Conservation (phyloP, 805 yeast species). For the Naumovozyma dairenensis region DNA sequence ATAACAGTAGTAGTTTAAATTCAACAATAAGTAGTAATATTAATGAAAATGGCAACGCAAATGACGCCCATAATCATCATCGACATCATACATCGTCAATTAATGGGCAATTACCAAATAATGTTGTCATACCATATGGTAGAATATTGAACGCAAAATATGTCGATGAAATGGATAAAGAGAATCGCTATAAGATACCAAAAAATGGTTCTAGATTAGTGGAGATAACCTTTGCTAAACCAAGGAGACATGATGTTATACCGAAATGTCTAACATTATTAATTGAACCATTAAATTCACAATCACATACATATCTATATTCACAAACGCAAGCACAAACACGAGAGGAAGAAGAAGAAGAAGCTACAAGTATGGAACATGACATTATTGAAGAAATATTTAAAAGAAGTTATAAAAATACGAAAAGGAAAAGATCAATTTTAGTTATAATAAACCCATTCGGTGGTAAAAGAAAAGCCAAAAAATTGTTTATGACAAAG, state of each 20-base stretch:
- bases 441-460: conserved; percentile 77
- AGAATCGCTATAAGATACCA: conserved; percentile 1
- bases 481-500: conserved; percentile 40
- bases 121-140: conserved; percentile 28
- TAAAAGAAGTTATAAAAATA: conserved; percentile 31
- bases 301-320: too few relatives aligned
- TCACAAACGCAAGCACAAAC: not conserved
- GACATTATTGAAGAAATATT: conserved; percentile 29
- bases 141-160: conserved; percentile 24
- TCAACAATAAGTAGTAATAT: not conserved
- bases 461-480: conserved; percentile 81
- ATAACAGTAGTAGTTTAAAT: not conserved
- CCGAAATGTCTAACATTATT: conserved; percentile 28
- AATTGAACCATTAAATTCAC: conserved; percentile 16
- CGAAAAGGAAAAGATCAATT: conserved; percentile 37
- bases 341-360: not conserved
- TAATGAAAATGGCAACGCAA: too few relatives aligned
- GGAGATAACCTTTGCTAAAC: conserved; percentile 31
- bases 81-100: conserved; percentile 11
- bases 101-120: conserved; percentile 25
- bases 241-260: conserved; percentile 28
- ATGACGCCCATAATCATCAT: not conserved
- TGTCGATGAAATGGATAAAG: conserved; percentile 7
- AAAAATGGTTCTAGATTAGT: conserved; percentile 9
- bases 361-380: not conserved